These are phyloP conservation scores for Aspergillus uvarum DNA, from an alignment of 2,329 filamentous ascomycete genomes.

Conservation along the genomic window DNA sequence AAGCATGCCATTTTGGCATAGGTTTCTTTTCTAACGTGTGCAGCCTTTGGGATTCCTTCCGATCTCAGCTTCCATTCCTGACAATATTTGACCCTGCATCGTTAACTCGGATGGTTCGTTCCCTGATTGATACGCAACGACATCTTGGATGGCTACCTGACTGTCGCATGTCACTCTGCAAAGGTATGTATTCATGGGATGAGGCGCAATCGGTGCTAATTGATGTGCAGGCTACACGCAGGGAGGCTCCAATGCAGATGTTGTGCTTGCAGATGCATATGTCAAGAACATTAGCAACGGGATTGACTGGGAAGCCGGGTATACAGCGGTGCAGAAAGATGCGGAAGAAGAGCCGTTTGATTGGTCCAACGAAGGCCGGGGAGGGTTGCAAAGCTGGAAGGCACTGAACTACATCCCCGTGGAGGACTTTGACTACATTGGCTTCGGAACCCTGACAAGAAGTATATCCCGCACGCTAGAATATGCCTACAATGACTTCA, in stretches of 20 bases:
- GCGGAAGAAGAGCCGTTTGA: slow-evolving; percentile 68
- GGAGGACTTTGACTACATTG: slow-evolving; percentile 65
- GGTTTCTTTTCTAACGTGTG: slow-evolving; percentile 12
- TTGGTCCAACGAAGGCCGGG: slow-evolving; percentile 68
- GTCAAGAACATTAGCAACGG: slow-evolving; percentile 63
- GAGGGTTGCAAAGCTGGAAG: slow-evolving; percentile 71
- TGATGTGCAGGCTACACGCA: slow-evolving; percentile 60
- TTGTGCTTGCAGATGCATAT: slow-evolving; percentile 65
- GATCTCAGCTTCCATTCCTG: slow-evolving; percentile 67
- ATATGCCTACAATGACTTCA: slow-evolving; percentile 74
- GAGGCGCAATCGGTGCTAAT: not conserved
- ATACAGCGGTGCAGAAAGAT: slow-evolving; percentile 67
- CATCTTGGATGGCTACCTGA: slow-evolving; percentile 71
- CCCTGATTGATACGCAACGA: slow-evolving; percentile 69
- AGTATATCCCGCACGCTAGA: slow-evolving; percentile 71
- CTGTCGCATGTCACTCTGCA: slow-evolving; percentile 70
- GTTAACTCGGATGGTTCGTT: slow-evolving; percentile 65
- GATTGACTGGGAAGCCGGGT: slow-evolving; percentile 67
- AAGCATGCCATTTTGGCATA: not conserved
- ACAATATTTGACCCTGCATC: slow-evolving; percentile 64
- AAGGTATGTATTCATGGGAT: slow-evolving; percentile 33
- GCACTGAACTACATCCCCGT: slow-evolving; percentile 67
- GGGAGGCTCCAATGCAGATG: slow-evolving; percentile 71
- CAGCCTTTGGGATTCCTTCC: slow-evolving; percentile 67
- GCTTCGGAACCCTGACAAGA: slow-evolving; percentile 68